Base-by-base conservation (phyloP, 1,284 basidiomycete species). In the Xanthoconium separans region DNA sequence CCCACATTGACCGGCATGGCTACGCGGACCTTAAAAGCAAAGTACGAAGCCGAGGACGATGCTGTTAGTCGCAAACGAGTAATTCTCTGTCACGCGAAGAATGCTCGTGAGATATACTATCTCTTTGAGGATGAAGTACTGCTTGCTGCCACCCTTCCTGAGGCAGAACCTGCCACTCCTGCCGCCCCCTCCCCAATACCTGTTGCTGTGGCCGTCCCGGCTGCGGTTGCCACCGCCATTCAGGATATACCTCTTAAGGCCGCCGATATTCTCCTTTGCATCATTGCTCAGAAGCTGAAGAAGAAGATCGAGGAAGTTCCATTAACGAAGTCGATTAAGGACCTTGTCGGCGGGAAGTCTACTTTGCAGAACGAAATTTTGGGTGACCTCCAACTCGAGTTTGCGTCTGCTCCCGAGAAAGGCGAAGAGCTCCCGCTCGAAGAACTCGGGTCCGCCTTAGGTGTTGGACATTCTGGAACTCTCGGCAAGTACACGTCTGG, bases 201-300 rank as follows among this genome's bases (percentile, higher is more conserved):
- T 30, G 71, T 79, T 31, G 69, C 76, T 4, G 72, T 76, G 15
- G 72, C 79, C 6, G 69, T 81, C 20, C 70, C 81, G 9, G 75
- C 83, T 7, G 85, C 82, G 4, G 84, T 85, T 18, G 91, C 82
- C 33, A 84, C 85, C 41, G 82, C 83, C 55, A 81, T 97, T 47
- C 89, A 95, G 30, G 96, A 99, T 63, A 91, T 82, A 46, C 96
- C 96, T 2, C 80, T 98, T 72, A 95, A 93, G 74, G 93, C 96
- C 7, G 77, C 89, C 63, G 96, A 99, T 61, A 91, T 96, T 29
- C 83, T 99, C 39, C 82, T 84, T 47, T 83, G 87, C 64, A 89
- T 99, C 70, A 89, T 99, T 56, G 94, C 96, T 1, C 96, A 99
- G 77, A 98, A 99, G 77, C 79, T 99, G 68, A 99, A 99, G 87